phyloP scores from a whole-genome alignment of 2,329 filamentous ascomycete species.

The Fusarium newnesense region DNA sequence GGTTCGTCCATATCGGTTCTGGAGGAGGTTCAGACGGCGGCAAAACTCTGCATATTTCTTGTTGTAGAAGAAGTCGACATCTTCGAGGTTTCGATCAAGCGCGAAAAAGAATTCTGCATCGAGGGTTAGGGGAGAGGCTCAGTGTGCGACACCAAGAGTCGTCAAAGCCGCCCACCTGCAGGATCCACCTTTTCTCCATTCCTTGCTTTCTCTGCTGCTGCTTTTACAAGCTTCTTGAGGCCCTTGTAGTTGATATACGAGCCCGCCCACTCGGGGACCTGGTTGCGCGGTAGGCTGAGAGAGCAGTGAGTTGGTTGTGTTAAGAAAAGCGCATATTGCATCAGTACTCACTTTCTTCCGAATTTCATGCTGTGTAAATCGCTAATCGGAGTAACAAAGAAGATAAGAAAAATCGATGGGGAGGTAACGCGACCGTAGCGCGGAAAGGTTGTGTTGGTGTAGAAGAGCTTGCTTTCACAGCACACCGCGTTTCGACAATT shows the following conservation, averaged over 20 bases:
- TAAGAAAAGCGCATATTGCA: not conserved
- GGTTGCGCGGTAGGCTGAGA: constrained; percentile 76
- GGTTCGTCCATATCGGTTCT: constrained; percentile 85
- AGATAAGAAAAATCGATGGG: constrained; percentile 8
- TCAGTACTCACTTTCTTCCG: constrained; percentile 64
- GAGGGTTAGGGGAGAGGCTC: constrained; percentile 48
- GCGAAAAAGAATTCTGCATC: constrained; percentile 92
- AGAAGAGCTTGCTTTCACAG: constrained; percentile 4
- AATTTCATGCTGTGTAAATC: constrained; percentile 65
- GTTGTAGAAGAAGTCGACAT: constrained; percentile 97
- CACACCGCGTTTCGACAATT: constrained; percentile 23
- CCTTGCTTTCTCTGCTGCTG: constrained; percentile 72
- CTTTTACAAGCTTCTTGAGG: constrained; percentile 95
- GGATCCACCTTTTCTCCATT: constrained; percentile 83
- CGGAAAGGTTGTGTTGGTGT: not conserved
- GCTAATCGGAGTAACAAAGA: constrained; percentile 4
- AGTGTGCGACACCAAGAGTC: constrained; percentile 43
- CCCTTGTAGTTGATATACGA: constrained; percentile 91
- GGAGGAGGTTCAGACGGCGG: constrained; percentile 84
- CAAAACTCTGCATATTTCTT: constrained; percentile 90
- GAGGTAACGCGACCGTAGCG: constrained; percentile 3
- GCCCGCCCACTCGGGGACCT: constrained; percentile 87
- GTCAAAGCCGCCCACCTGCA: constrained; percentile 75
- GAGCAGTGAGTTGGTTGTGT: constrained; percentile 24
- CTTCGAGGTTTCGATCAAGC: constrained; percentile 95